Conservation (phyloP, 108 stramenopile genomes). For the Cyclotella distinguenda region DNA sequence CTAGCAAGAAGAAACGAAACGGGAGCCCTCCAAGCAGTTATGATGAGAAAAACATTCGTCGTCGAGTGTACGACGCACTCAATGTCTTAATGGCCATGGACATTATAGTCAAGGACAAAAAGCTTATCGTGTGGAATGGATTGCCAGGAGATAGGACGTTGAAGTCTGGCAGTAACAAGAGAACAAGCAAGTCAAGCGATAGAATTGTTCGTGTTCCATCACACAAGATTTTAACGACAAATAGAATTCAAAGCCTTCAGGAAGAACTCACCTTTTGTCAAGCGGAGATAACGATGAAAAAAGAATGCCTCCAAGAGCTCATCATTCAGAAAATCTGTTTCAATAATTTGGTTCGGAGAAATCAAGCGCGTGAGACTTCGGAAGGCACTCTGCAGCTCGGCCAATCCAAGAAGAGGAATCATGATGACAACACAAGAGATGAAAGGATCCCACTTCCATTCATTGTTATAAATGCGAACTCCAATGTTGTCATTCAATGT, state of each 20-base stretch:
- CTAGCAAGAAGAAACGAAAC: conserved; percentile 27
- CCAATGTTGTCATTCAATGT: conserved; percentile 84
- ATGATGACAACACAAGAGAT: conserved; percentile 10
- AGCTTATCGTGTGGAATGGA: conserved; percentile 87
- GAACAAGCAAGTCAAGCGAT: background rate
- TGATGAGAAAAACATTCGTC: conserved; percentile 89
- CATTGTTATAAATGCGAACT: conserved; percentile 86
- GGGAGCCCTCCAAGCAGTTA: conserved; percentile 51
- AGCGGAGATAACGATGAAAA: conserved; percentile 63
- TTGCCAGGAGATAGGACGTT: conserved; percentile 48
- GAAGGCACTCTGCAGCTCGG: conserved; percentile 2
- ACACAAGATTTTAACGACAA: background rate
- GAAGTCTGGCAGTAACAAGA: background rate
- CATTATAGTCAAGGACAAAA: conserved; percentile 90
- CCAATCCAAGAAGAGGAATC: background rate
- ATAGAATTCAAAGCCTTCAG: conserved; percentile 54
- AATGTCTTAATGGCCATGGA: conserved; percentile 97
- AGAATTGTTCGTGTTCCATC: conserved; percentile 15
- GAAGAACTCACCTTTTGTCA: conserved; percentile 48
- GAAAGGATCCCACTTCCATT: conserved; percentile 88
- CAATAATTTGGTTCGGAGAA: conserved; percentile 75
- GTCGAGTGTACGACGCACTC: conserved; percentile 95
- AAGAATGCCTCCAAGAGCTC: conserved; percentile 75
- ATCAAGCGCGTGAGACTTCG: conserved; percentile 41
- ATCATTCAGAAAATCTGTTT: conserved; percentile 87